These are phyloP conservation scores for Lentinula sp. DNA, from an alignment of 768 basidiomycete species.

Conservation along the genomic window DNA sequence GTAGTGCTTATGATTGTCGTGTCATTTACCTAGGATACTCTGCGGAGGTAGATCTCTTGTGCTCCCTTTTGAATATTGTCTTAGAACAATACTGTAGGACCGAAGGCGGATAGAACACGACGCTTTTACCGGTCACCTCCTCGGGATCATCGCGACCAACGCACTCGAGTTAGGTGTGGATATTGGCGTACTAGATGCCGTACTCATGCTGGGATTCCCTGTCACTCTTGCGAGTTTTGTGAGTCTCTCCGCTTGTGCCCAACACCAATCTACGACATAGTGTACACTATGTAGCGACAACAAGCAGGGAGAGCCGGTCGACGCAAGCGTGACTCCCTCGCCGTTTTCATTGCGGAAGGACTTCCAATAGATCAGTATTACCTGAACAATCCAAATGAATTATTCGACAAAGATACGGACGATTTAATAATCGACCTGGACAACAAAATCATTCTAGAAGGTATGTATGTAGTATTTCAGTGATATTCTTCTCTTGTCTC, in stretches of 20 bases:
- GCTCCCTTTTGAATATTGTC: conserved; percentile 1
- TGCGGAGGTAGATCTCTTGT: conserved; percentile 40
- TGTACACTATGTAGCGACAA: conserved; percentile 53
- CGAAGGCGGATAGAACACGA: conserved; percentile 80
- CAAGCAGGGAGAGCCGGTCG: conserved; percentile 87
- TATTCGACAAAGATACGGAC: conserved; percentile 58
- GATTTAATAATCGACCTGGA: conserved; percentile 69
- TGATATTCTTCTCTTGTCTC: background rate
- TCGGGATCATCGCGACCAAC: conserved; percentile 87
- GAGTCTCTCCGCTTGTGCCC: conserved; percentile 1
- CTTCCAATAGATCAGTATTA: conserved; percentile 75
- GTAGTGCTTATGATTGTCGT: background rate
- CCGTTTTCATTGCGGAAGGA: conserved; percentile 63
- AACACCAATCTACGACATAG: background rate
- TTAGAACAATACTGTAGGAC: conserved; percentile 38
- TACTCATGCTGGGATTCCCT: conserved; percentile 87
- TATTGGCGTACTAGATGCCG: conserved; percentile 83
- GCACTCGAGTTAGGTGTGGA: conserved; percentile 91
- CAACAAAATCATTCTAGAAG: conserved; percentile 70
- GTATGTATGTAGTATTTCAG: conserved; percentile 13
- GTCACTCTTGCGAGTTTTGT: conserved; percentile 77
- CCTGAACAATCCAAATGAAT: conserved; percentile 57
- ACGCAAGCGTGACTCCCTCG: conserved; percentile 71
- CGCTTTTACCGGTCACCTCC: conserved; percentile 77
- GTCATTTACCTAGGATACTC: conserved; percentile 52